phyloP scores from a whole-genome alignment of 345 rosid genomes.

The Populus pruinosa region DNA sequence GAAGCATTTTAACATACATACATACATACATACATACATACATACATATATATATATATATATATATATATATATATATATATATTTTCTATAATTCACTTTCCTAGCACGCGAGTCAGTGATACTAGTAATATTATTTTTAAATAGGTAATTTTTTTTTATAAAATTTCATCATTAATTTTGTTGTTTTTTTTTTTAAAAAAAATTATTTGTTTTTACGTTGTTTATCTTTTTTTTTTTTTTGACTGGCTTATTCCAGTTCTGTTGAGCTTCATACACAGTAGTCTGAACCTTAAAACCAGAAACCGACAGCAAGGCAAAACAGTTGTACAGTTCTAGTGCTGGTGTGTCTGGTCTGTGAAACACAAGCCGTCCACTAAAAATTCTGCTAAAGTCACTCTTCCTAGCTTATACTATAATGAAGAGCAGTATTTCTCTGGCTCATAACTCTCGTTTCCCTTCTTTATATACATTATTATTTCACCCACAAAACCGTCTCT shows the following conservation, averaged over 20 bases:
- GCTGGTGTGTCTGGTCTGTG: neutral
- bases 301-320: neutral
- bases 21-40: no score
- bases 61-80: no score
- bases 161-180: no score
- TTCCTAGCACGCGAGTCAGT: no score
- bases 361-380: neutral
- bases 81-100: no score
- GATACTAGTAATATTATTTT: no score
- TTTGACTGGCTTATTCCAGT: neutral
- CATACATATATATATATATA: no score
- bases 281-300: slow-evolving; percentile 12
- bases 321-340: neutral
- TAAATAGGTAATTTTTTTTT: no score
- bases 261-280: neutral
- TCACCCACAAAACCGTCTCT: slow-evolving; percentile 2
- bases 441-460: neutral
- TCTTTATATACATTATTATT: neutral
- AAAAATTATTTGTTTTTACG: no score
- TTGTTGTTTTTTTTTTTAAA: no score
- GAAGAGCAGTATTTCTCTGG: neutral
- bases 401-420: neutral
- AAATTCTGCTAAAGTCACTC: neutral
- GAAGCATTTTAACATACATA: no score
- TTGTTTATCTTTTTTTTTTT: no score